phyloP scores from a whole-genome alignment of 164 flowering plant species.

The Dillenia suffruticosa region DNA sequence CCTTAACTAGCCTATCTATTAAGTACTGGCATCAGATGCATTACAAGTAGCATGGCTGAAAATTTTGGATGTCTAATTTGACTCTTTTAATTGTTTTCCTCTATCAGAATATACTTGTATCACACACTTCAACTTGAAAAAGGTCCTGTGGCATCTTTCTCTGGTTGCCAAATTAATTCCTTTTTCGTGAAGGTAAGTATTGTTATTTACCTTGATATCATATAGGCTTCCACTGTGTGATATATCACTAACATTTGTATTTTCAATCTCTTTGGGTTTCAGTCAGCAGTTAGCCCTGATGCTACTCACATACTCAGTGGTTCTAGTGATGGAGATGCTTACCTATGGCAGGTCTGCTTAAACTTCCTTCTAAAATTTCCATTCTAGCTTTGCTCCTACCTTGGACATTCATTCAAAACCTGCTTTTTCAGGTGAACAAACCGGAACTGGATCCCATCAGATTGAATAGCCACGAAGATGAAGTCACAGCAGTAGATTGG shows the following conservation, averaged over 20 bases:
- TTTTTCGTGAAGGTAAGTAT: constrained; percentile 79
- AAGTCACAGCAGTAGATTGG: constrained; percentile 95
- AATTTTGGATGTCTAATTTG: too few relatives aligned
- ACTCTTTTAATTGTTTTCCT: background rate
- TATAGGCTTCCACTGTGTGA: background rate
- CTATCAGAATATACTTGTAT: constrained; percentile 77
- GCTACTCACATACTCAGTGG: constrained; percentile 82
- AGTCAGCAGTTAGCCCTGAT: constrained; percentile 90
- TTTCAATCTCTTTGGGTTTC: constrained; percentile 17
- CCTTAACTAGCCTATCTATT: too few relatives aligned
- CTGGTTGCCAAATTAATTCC: constrained; percentile 62
- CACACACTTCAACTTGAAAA: constrained; percentile 76
- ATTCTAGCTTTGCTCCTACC: background rate
- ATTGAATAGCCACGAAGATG: constrained; percentile 74
- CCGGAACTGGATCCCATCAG: constrained; percentile 55
- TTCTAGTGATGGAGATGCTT: constrained; percentile 87
- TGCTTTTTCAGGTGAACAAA: constrained; percentile 51
- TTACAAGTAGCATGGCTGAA: too few relatives aligned
- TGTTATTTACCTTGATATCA: background rate
- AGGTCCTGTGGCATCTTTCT: constrained; percentile 70
- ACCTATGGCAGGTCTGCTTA: constrained; percentile 80
- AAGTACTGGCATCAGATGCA: too few relatives aligned
- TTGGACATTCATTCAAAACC: constrained; percentile 3
- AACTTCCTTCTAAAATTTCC: background rate
- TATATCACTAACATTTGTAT: background rate